These are phyloP conservation scores for Fistulifera solaris DNA, from an alignment of 108 stramenopile genomes.

Conservation along the genomic window DNA sequence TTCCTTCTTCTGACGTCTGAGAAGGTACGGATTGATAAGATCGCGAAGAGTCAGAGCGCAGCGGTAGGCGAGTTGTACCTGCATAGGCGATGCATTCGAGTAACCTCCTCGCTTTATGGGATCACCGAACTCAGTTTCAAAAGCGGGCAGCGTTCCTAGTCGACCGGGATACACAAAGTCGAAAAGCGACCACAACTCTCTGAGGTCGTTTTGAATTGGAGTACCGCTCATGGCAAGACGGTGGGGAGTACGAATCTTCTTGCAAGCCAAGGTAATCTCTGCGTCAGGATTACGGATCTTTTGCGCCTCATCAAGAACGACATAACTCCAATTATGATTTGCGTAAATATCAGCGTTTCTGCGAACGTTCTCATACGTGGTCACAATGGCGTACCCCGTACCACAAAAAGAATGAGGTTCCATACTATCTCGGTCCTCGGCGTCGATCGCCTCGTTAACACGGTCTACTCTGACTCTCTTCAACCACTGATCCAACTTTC, in stretches of 20 bases:
- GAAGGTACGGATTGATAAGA: conserved; percentile 87
- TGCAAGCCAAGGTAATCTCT: conserved; percentile 90
- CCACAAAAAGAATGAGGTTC: conserved; percentile 59
- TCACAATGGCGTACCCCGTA: conserved; percentile 73
- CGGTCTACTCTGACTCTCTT: conserved; percentile 41
- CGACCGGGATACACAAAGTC: conserved; percentile 95
- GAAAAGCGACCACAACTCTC: conserved; percentile 89
- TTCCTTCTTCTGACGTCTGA: conserved; percentile 82
- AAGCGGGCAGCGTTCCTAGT: conserved; percentile 92
- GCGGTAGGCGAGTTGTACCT: conserved; percentile 84
- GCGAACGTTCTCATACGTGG: conserved; percentile 89
- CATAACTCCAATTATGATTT: conserved; percentile 83
- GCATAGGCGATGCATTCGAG: conserved; percentile 84
- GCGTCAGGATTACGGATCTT: conserved; percentile 97
- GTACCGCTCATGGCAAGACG: conserved; percentile 83
- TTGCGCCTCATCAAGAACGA: conserved; percentile 97
- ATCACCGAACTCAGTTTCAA: conserved; percentile 87
- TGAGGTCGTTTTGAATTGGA: conserved; percentile 94
- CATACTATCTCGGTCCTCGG: conserved; percentile 40
- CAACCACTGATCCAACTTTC: conserved; percentile 47
- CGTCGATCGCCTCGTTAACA: conserved; percentile 69
- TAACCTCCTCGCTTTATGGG: conserved; percentile 92
- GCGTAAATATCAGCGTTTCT: conserved; percentile 56
- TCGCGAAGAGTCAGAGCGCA: conserved; percentile 87
- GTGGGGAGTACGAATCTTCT: conserved; percentile 82